Evolutionary conservation across 2,329 filamentous ascomycete genomes (phyloP).

Genomic region (Xylaria sp.): DNA sequence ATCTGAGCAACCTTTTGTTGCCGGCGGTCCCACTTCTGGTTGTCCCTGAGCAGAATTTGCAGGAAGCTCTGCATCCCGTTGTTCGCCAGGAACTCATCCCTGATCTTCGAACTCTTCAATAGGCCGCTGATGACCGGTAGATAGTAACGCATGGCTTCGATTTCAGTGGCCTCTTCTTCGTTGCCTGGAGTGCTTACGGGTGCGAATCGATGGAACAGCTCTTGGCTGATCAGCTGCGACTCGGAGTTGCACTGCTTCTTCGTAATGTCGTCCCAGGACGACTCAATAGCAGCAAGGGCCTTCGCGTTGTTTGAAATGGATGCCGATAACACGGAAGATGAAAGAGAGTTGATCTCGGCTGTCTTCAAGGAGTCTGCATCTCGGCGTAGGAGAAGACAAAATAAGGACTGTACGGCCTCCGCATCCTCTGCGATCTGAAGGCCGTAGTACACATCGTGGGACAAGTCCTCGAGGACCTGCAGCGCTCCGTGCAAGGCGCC

Average conservation of each 20-base stretch:
- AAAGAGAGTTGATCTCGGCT: conserved; percentile 40
- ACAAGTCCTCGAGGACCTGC: conserved; percentile 55
- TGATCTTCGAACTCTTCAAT: conserved; percentile 48
- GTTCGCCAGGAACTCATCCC: conserved; percentile 49
- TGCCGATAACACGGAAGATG: conserved; percentile 52
- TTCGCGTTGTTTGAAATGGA: conserved; percentile 61
- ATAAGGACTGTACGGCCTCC: conserved; percentile 48
- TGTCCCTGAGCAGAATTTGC: conserved; percentile 45
- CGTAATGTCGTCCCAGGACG: conserved; percentile 42
- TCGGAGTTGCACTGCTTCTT: conserved; percentile 32
- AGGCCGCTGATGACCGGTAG: conserved; percentile 51
- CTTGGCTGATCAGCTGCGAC: conserved; percentile 31
- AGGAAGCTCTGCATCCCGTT: conserved; percentile 52
- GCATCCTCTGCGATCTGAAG: conserved; percentile 55
- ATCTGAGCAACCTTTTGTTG: conserved; percentile 53
- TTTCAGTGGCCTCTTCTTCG: conserved; percentile 19
- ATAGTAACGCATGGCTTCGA: conserved; percentile 25
- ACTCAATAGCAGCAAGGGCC: conserved; percentile 48
- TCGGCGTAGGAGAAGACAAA: conserved; percentile 48
- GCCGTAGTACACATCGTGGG: conserved; percentile 66
- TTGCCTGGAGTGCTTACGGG: conserved; percentile 17
- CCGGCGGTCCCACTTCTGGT: conserved; percentile 45
- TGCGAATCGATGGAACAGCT: conserved; percentile 41
- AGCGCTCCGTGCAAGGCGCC: conserved; percentile 45
- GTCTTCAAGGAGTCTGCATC: conserved; percentile 25